Evolutionary conservation across 179 eudicot genomes (phyloP), one percentile per base, ranked within the genome.

Genomic region (Nepenthes alata): DNA sequence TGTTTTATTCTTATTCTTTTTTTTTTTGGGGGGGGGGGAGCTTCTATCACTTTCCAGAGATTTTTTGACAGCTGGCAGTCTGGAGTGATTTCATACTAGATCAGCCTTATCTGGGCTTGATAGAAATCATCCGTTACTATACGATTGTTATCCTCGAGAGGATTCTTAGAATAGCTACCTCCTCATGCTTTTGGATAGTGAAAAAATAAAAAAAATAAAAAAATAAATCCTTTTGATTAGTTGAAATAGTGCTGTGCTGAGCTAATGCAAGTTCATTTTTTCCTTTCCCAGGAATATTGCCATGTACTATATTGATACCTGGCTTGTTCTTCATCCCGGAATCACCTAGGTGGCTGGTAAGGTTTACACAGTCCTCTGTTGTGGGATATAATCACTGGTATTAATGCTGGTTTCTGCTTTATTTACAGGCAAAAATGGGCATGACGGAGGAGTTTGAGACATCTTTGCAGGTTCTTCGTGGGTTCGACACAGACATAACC

Each of bases 281-380:
- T 39, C 68, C 44, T 38, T 70, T 66, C 11, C 37, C 94, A 93
- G 98, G 97, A 76, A 78, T 67, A 50, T 69, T 93, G 70, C 98
- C 98, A 36, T 90, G 98, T 65, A 78, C 88, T 11, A 72, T 83
- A 60, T 73, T 93, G 80, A 90, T 93, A 58, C 98, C 98, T 67
- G 97, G 94, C 51, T 79, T 93, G 59, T 93, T 93, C 80, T 93
- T 93, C 83, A 82, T 93, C 70, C 98, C 98, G 6, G 98, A 93
- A 74, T 93, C 98, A 72, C 98, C 98, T 70, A 75, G 98, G 76
- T 93, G 98, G 98, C 71, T 93, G 95, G 98, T 93, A 80, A 70
- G 83, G 62, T 63, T 48, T 45, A 49, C 45, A 1, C 64, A 72
- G 59, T 58, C 25, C 34, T 47, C 14, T 67, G 53, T 45, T 50